A percentile compares a stretch with the other conserved stretches of the same genome.
Evolutionary conservation across 2,329 filamentous ascomycete species (phyloP).

Genomic region (Aspergillus sp.): DNA sequence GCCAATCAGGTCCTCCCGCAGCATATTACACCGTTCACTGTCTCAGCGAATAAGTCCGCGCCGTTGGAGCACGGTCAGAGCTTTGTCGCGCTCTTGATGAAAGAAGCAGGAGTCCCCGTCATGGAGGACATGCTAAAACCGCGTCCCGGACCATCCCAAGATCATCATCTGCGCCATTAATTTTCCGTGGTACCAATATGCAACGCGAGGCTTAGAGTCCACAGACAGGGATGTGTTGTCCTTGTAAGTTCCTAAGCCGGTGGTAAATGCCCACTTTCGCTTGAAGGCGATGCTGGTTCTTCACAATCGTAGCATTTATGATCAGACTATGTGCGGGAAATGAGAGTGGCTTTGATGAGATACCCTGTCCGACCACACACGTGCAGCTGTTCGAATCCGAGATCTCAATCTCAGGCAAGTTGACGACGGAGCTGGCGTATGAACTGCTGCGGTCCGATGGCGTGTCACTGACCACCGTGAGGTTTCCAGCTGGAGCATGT

Average conservation of each 20-base stretch:
- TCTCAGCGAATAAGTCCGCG: slow-evolving; percentile 23
- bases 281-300: slow-evolving; percentile 24
- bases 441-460: too few relatives aligned
- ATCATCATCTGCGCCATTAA: too few relatives aligned
- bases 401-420: too few relatives aligned
- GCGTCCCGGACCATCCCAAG: slow-evolving; percentile 19
- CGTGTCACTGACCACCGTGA: too few relatives aligned
- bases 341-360: slow-evolving; percentile 32
- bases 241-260: slow-evolving; percentile 24
- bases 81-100: not conserved
- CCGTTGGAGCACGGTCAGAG: too few relatives aligned
- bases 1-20: slow-evolving; percentile 23
- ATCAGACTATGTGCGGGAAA: slow-evolving; percentile 32
- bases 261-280: slow-evolving; percentile 29
- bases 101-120: slow-evolving; percentile 20
- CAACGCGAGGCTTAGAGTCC: slow-evolving; percentile 21
- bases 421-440: too few relatives aligned
- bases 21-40: slow-evolving; percentile 28
- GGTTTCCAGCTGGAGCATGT: too few relatives aligned
- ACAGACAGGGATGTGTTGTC: slow-evolving; percentile 29
- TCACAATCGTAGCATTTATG: slow-evolving; percentile 28
- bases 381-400: slow-evolving; percentile 16
- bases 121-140: slow-evolving; percentile 20
- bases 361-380: slow-evolving; percentile 30
- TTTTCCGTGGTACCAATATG: slow-evolving; percentile 32